phyloP scores from a whole-genome alignment of 768 basidiomycete species.

The Glaciozyma antarctica region DNA sequence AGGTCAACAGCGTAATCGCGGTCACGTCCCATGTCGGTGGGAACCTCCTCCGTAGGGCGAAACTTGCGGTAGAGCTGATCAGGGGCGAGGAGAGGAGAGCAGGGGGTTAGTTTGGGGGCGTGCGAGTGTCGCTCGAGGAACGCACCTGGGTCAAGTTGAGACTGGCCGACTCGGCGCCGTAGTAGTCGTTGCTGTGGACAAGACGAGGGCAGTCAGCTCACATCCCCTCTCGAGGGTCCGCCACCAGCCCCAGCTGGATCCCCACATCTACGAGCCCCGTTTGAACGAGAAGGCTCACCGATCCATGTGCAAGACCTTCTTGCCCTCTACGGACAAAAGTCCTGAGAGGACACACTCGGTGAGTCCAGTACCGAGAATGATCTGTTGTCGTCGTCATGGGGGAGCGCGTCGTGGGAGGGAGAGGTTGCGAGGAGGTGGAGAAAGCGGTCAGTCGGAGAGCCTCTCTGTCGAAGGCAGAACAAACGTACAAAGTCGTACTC shows the following conservation, averaged over 20 bases:
- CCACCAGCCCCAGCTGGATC: neutral
- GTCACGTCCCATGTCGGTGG: conserved; percentile 82
- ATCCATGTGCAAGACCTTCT: conserved; percentile 99
- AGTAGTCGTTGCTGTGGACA: conserved; percentile 70
- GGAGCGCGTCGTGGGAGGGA: neutral
- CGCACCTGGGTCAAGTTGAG: conserved; percentile 91
- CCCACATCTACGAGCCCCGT: neutral
- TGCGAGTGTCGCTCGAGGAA: neutral
- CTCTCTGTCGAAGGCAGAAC: neutral
- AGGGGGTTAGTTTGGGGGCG: neutral
- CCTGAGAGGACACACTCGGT: conserved; percentile 99
- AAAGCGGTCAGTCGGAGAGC: neutral
- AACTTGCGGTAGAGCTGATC: conserved; percentile 89
- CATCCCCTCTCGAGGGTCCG: neutral
- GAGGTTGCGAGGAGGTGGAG: neutral
- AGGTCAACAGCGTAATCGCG: conserved; percentile 97
- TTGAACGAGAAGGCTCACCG: conserved; percentile 39
- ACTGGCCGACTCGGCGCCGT: conserved; percentile 93
- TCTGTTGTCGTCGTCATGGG: conserved; percentile 33
- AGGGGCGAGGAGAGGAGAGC: neutral
- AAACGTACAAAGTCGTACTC: conserved; percentile 72
- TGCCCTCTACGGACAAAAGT: conserved; percentile 94
- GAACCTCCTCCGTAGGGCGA: conserved; percentile 63
- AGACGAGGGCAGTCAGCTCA: conserved; percentile 19
- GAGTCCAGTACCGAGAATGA: conserved; percentile 90